Base-by-base conservation (phyloP, 2,329 filamentous ascomycete genomes). In the Akanthomyces dipterigenus region DNA sequence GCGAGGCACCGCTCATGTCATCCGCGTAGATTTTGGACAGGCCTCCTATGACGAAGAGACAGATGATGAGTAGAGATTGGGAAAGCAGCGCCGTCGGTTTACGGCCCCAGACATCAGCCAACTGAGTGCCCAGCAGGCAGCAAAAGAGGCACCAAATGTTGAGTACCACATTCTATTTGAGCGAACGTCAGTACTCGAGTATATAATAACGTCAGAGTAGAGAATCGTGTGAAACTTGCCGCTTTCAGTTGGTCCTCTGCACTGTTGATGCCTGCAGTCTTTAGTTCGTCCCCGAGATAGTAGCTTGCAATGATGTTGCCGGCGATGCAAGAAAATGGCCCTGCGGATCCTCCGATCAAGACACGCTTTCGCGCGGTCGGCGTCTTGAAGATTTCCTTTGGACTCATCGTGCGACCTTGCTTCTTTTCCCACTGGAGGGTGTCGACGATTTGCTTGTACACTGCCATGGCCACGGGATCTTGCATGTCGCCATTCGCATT, bases 41-140 rank as follows among this genome's bases (percentile, higher is more conserved):
- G 1, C 73, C 78, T 2, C 81, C 80, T 43, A 83, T 77, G 57
- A 82, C 71, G 65, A 82, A 82, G 1, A 84, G 73, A 43, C 76
- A 81, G 22, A 76, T 57, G 2, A 75, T 72, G 6, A 79, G 65
- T 12, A 76, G 65, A 14, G 62, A 60, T 51, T 77, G 72, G 0
- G 75, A 77, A 11, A 76, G 63, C 5, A 78, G 65, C 3, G 76
- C 77, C 1, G 74, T 76, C 1, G 72, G 70, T 62, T 78, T 80
- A 11, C 80, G 75, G 8, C 80, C 79, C 71, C 76, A 75, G 26
- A 55, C 68, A 18, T 76, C 74, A 0, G 71, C 70, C 7, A 80
- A 69, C 5, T 75, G 73, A 1, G 79, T 81, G 0, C 80, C 80
- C 1, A 68, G 43, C 0, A 82, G 66, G 34, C 73, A 69, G 59